A percentile compares a stretch with the other conserved stretches of the same genome.
Conservation (phyloP, 1,284 basidiomycete species). For the Vanrija sp. region DNA sequence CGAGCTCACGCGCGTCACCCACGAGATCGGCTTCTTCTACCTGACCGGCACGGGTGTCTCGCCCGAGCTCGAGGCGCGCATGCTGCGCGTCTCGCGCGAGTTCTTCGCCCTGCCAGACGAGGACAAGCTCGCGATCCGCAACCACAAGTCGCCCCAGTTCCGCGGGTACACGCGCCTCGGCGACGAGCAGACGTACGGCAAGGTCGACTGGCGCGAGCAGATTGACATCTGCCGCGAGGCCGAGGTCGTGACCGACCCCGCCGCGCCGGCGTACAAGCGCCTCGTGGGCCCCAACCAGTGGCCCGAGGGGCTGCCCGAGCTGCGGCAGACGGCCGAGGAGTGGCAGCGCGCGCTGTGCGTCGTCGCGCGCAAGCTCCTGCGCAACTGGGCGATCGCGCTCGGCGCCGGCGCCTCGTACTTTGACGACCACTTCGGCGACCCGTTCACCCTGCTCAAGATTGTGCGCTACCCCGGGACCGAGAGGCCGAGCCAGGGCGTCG, state of each 20-base stretch:
- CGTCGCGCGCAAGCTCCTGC: not conserved
- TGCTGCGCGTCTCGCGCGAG: conserved; percentile 19
- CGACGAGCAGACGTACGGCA: not conserved
- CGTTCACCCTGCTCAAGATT: not conserved
- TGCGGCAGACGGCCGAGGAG: not conserved
- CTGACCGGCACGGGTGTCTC: conserved; percentile 25
- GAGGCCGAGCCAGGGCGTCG: not conserved
- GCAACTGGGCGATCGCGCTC: not conserved
- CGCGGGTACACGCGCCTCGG: not conserved
- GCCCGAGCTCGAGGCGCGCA: conserved; percentile 17
- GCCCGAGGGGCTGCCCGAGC: not conserved
- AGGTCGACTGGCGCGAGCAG: not conserved
- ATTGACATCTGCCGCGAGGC: not conserved
- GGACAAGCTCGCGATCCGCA: conserved; percentile 23
- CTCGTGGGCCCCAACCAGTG: not conserved
- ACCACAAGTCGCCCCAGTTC: conserved; percentile 16
- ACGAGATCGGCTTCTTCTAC: conserved; percentile 27
- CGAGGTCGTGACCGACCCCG: not conserved
- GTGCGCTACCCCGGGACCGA: no score
- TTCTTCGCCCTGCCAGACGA: conserved; percentile 27
- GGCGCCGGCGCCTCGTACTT: not conserved
- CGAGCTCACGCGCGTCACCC: not conserved
- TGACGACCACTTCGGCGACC: not conserved
- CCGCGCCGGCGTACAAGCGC: not conserved
- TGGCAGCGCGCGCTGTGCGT: not conserved